These are phyloP conservation scores for Pseudohyphozyma bogoriensis DNA, from an alignment of 768 basidiomycete species.

Conservation along the genomic window DNA sequence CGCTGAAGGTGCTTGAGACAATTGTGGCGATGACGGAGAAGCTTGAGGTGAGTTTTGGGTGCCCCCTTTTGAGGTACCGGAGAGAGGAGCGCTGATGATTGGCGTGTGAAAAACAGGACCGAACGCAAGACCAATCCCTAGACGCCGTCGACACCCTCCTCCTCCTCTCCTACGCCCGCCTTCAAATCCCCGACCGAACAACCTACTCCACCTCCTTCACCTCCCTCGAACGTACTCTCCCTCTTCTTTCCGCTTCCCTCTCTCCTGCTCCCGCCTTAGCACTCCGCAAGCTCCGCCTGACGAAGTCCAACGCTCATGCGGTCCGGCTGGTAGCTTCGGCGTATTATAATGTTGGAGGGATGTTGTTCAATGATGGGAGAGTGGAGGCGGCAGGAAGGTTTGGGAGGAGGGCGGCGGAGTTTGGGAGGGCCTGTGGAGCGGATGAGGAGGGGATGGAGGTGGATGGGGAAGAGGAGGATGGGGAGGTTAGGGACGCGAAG, in stretches of 20 bases:
- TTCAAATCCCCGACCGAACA: slow-evolving; percentile 17
- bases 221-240: slow-evolving; percentile 10
- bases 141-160: slow-evolving; percentile 15
- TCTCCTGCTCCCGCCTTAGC: too few species aligned
- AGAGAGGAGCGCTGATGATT: too few species aligned
- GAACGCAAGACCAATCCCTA: too few species aligned
- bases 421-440: slow-evolving; percentile 46
- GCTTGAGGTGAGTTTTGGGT: neutral
- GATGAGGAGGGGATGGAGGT: slow-evolving; percentile 32
- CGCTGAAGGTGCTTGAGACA: neutral
- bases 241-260: slow-evolving; percentile 12
- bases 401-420: slow-evolving; percentile 50
- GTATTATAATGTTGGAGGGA: slow-evolving; percentile 36
- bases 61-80: too few species aligned
- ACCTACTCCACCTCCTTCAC: slow-evolving; percentile 2
- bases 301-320: slow-evolving; percentile 29
- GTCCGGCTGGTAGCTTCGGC: slow-evolving; percentile 34
- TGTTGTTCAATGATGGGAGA: slow-evolving; percentile 54
- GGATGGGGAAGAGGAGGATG: neutral
- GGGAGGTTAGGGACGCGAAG: slow-evolving; percentile 1
- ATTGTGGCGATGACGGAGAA: neutral
- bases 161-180: slow-evolving; percentile 10
- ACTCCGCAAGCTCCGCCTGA: too few species aligned
- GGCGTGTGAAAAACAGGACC: too few species aligned
- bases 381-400: slow-evolving; percentile 60